These are phyloP conservation scores for Reutealis trisperma DNA, from an alignment of 345 rosid genomes.

Conservation along the genomic window DNA sequence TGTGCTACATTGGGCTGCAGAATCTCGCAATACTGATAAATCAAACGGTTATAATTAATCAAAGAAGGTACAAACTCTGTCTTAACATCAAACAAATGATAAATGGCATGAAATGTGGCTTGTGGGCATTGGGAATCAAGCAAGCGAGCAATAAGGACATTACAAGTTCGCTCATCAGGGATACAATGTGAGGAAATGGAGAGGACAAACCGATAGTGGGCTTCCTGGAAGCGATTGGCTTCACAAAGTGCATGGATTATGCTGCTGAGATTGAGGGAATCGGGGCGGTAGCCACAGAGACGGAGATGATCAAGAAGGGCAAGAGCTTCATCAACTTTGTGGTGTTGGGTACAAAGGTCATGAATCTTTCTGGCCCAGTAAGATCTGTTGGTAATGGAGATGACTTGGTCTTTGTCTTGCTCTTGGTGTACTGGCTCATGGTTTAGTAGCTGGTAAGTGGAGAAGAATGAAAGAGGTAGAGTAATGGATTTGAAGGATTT, in stretches of 20 bases:
- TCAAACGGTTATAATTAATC: slow-evolving; percentile 72
- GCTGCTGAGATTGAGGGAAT: slow-evolving; percentile 63
- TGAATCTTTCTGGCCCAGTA: slow-evolving; percentile 65
- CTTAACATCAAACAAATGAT: slow-evolving; percentile 48
- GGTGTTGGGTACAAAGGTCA: slow-evolving; percentile 45
- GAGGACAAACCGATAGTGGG: slow-evolving; percentile 54
- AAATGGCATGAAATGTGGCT: slow-evolving; percentile 42
- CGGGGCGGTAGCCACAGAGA: slow-evolving; percentile 54
- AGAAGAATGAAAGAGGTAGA: neutral
- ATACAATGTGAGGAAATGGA: slow-evolving; percentile 45
- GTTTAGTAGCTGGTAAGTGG: slow-evolving; percentile 2
- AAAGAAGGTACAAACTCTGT: slow-evolving; percentile 66
- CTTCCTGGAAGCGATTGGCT: slow-evolving; percentile 58
- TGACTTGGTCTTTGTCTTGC: neutral
- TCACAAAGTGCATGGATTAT: slow-evolving; percentile 73
- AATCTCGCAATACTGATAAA: slow-evolving; percentile 58
- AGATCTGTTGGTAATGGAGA: slow-evolving; percentile 39
- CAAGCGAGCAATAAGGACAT: slow-evolving; percentile 65
- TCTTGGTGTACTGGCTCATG: neutral
- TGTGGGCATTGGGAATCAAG: slow-evolving; percentile 56
- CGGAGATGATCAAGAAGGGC: slow-evolving; percentile 47
- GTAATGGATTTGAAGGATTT: neutral
- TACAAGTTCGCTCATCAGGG: slow-evolving; percentile 78
- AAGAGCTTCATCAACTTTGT: slow-evolving; percentile 54
- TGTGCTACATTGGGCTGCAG: slow-evolving; percentile 50